phyloP scores from a whole-genome alignment of 2,329 filamentous ascomycete genomes.

The Meredithiella fracta region DNA sequence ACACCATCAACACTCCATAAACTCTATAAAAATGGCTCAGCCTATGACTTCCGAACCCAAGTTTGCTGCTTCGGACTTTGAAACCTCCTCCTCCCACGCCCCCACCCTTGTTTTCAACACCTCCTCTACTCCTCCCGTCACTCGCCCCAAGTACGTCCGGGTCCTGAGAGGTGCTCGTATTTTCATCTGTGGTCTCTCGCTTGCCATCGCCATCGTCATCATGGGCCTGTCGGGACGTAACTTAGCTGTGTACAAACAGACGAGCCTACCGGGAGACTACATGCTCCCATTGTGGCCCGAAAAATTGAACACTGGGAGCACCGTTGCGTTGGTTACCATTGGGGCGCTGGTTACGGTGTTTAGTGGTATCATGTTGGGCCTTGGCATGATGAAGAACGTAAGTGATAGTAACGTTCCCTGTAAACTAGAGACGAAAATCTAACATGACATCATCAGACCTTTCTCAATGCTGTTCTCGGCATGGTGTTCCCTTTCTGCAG shows the following conservation, averaged over 20 bases:
- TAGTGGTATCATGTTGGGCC: constrained; percentile 32
- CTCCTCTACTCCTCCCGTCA: neutral
- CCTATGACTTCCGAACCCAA: constrained; percentile 22
- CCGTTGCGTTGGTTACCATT: constrained; percentile 36
- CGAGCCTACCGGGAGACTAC: constrained; percentile 30
- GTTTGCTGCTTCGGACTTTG: constrained; percentile 29
- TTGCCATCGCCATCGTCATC: constrained; percentile 35
- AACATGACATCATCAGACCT: constrained; percentile 12
- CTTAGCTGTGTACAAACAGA: constrained; percentile 38
- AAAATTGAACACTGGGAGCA: constrained; percentile 39
- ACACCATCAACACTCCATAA: neutral
- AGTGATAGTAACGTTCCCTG: constrained; percentile 19
- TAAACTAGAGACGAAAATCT: constrained; percentile 13
- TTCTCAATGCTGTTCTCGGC: constrained; percentile 20
- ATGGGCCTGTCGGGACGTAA: constrained; percentile 39
- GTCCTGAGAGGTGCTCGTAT: constrained; percentile 29
- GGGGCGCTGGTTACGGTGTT: constrained; percentile 32
- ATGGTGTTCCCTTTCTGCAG: constrained; percentile 36
- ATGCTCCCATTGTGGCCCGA: constrained; percentile 41
- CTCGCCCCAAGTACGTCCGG: constrained; percentile 25
- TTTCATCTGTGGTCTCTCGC: constrained; percentile 29
- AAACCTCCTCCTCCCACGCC: constrained; percentile 30
- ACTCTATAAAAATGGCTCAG: constrained; percentile 14
- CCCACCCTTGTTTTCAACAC: constrained; percentile 20
- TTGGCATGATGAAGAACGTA: constrained; percentile 34